Percentiles rank a stretch among this genome's conserved stretches.
phyloP scores from a whole-genome alignment of 306 rosid genomes.

The Sindora glabra region DNA sequence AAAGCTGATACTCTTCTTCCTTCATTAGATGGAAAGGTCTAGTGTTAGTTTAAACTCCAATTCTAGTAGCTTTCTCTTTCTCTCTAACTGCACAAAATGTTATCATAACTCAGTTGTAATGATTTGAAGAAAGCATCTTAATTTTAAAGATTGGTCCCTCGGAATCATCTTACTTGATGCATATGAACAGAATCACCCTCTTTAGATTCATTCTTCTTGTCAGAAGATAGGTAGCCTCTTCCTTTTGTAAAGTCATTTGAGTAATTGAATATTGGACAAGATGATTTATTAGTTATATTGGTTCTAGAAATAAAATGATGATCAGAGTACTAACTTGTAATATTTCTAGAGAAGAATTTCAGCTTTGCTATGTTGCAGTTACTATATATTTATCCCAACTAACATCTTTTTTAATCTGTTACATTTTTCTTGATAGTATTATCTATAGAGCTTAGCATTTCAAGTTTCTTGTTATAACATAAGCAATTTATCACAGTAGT shows the following conservation, averaged over 20 bases:
- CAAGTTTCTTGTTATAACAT: too few species aligned
- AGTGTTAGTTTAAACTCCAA: conserved; percentile 1
- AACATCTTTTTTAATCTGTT: background rate
- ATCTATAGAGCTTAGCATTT: background rate
- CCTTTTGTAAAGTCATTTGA: conserved; percentile 32
- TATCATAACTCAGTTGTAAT: background rate
- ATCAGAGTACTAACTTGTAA: conserved; percentile 1
- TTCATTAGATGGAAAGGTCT: conserved; percentile 64
- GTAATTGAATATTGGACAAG: conserved; percentile 11
- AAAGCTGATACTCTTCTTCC: conserved; percentile 24
- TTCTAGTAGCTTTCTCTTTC: background rate
- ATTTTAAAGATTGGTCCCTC: background rate
- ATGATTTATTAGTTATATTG: conserved; percentile 12
- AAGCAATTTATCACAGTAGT: too few species aligned
- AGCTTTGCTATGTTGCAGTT: conserved; percentile 5
- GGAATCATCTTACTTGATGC: conserved; percentile 8
- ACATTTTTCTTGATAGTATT: background rate
- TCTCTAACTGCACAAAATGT: conserved; percentile 14
- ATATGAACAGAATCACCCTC: conserved; percentile 9
- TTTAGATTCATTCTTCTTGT: conserved; percentile 28
- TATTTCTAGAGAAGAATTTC: background rate
- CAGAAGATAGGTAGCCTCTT: conserved; percentile 21
- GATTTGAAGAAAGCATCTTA: conserved; percentile 17
- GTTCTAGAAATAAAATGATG: conserved; percentile 13
- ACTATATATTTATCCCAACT: background rate